Evolutionary conservation across 257 asterid genomes (phyloP).

Genomic region (Gentiana macrophylla): DNA sequence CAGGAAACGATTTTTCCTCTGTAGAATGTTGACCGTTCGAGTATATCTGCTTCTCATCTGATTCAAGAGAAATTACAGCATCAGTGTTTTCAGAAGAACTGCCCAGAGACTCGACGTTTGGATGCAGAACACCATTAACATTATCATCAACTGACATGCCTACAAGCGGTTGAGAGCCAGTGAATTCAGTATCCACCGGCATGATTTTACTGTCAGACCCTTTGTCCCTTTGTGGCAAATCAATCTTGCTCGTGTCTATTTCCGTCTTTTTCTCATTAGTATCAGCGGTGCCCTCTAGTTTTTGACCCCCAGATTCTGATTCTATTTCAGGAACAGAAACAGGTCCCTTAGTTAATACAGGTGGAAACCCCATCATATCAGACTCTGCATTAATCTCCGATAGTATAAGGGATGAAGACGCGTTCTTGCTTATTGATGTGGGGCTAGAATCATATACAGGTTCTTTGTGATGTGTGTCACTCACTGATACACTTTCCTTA

Average conservation of each 20-base stretch:
- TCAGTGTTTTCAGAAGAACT: slow-evolving; percentile 21
- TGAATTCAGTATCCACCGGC: slow-evolving; percentile 12
- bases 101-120: slow-evolving; percentile 1
- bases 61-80: slow-evolving; percentile 15
- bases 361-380: slow-evolving; percentile 19
- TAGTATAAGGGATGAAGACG: slow-evolving; percentile 35
- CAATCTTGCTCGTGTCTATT: slow-evolving; percentile 15
- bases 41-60: slow-evolving; percentile 24
- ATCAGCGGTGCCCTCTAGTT: slow-evolving; percentile 13
- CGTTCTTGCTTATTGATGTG: slow-evolving; percentile 18
- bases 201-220: slow-evolving; percentile 13
- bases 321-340: slow-evolving; percentile 28
- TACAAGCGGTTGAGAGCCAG: slow-evolving; percentile 10
- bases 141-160: slow-evolving; percentile 13
- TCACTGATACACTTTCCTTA: slow-evolving; percentile 8
- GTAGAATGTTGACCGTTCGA: slow-evolving; percentile 18
- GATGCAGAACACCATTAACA: slow-evolving; percentile 5
- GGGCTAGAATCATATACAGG: slow-evolving; percentile 72
- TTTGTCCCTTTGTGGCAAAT: slow-evolving; percentile 18
- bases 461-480: slow-evolving; percentile 25
- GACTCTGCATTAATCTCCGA: slow-evolving; percentile 39
- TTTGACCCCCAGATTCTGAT: slow-evolving; percentile 20
- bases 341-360: slow-evolving; percentile 25
- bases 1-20: slow-evolving; percentile 25
- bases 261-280: slow-evolving; percentile 14